Evolutionary conservation across 495 filamentous ascomycete species (phyloP).

Genomic region (Aspergillus saccharolyticus): DNA sequence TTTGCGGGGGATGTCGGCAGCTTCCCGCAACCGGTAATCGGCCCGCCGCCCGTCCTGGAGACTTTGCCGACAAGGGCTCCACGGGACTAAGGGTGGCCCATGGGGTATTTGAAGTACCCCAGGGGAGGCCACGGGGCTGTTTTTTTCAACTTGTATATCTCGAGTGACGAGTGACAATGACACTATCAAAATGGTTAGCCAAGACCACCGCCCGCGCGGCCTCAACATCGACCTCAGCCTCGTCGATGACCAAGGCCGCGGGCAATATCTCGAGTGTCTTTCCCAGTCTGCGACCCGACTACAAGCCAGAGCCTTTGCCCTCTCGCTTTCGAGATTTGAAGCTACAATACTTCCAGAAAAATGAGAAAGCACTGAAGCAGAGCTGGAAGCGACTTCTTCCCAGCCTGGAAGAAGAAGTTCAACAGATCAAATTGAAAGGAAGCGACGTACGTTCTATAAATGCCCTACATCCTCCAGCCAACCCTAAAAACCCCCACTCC

Average conservation of each 20-base stretch:
- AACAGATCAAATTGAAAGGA: constrained; percentile 43
- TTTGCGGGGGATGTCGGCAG: constrained; percentile 4
- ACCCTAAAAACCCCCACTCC: no score
- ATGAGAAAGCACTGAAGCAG: constrained; percentile 54
- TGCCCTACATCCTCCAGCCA: no score
- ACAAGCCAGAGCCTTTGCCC: constrained; percentile 58
- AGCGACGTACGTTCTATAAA: constrained; percentile 38
- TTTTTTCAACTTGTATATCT: no score
- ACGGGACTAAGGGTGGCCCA: constrained; percentile 5
- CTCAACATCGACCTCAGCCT: constrained; percentile 29
- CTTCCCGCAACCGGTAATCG: constrained; percentile 10
- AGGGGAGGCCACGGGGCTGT: background rate
- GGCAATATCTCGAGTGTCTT: constrained; percentile 86
- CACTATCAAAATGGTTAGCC: constrained; percentile 30
- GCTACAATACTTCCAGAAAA: constrained; percentile 51
- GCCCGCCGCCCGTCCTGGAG: constrained; percentile 13
- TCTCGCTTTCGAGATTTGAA: constrained; percentile 77
- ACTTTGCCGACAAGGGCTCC: constrained; percentile 11
- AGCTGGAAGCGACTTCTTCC: constrained; percentile 69
- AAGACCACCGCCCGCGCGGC: constrained; percentile 31
- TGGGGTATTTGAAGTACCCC: constrained; percentile 11
- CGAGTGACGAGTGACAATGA: constrained; percentile 15
- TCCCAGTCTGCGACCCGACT: constrained; percentile 66
- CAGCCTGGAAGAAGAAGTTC: constrained; percentile 46
- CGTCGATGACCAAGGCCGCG: constrained; percentile 39